Evolutionary conservation across 208 protist species (phyloP).

Genomic region (Trypanosoma platydactyli): DNA sequence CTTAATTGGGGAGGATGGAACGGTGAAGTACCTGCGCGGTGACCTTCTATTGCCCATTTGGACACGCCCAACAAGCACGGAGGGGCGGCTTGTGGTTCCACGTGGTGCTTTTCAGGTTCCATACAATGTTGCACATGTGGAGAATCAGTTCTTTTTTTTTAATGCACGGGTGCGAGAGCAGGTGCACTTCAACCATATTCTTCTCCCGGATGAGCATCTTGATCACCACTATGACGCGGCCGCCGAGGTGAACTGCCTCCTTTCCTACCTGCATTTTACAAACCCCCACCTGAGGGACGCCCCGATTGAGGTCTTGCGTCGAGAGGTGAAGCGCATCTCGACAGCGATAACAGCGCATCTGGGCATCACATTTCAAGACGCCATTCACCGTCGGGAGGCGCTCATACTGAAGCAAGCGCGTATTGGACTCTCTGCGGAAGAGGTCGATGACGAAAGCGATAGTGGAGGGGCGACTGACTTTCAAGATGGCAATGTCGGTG

Average conservation of each 20-base stretch:
- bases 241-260: constrained; percentile 90
- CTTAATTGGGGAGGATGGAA: constrained; percentile 73
- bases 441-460: constrained; percentile 34
- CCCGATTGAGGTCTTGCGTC: constrained; percentile 33
- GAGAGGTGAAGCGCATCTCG: constrained; percentile 61
- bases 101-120: constrained; percentile 58
- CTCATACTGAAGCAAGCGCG: constrained; percentile 74
- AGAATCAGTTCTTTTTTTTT: constrained; percentile 96
- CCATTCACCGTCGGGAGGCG: constrained; percentile 69
- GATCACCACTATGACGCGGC: constrained; percentile 95
- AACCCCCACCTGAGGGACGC: constrained; percentile 44
- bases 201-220: constrained; percentile 57
- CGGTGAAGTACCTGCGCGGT: constrained; percentile 85
- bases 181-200: constrained; percentile 90
- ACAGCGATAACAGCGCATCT: constrained; percentile 69
- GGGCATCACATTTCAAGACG: constrained; percentile 68
- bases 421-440: constrained; percentile 22
- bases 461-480: constrained; percentile 30
- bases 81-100: constrained; percentile 91
- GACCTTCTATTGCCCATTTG: constrained; percentile 94
- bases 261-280: constrained; percentile 69
- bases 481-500: constrained; percentile 3
- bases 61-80: constrained; percentile 95
- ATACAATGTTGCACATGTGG: constrained; percentile 76
- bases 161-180: constrained; percentile 91